A percentile compares a stretch with the other conserved stretches of the same genome.
Conservation (phyloP, 176 grass and related monocot genomes). For the Themeda triandra region DNA sequence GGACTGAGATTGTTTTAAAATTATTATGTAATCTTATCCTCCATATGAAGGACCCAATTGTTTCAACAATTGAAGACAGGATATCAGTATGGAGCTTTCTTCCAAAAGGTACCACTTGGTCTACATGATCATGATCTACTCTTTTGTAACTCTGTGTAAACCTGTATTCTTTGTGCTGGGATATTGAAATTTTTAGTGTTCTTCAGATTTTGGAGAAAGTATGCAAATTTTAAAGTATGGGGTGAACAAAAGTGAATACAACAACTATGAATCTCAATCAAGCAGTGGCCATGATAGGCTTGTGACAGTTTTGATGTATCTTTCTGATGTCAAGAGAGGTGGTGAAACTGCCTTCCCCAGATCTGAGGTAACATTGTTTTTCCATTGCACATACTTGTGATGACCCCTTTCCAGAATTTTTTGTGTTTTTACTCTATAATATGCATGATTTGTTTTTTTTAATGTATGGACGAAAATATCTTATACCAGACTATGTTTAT, state of each 20-base stretch:
- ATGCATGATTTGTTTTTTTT: not conserved
- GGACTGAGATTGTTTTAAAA: not conserved
- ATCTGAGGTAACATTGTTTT: slow-evolving; percentile 51
- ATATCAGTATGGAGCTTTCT: slow-evolving; percentile 89
- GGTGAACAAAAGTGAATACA: slow-evolving; percentile 48
- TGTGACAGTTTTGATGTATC: slow-evolving; percentile 65
- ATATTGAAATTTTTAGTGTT: slow-evolving; percentile 19
- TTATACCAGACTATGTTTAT: slow-evolving; percentile 14
- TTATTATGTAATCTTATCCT: slow-evolving; percentile 10
- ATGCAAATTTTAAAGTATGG: slow-evolving; percentile 51
- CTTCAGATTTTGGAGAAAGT: slow-evolving; percentile 59
- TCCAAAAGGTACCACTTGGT: slow-evolving; percentile 61
- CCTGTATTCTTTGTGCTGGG: not conserved
- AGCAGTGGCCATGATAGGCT: slow-evolving; percentile 24
- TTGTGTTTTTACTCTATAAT: not conserved
- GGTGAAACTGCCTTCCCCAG: slow-evolving; percentile 75
- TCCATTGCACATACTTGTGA: not conserved
- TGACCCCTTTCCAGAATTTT: not conserved
- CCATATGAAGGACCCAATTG: slow-evolving; percentile 51
- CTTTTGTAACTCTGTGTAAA: not conserved
- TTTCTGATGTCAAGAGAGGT: slow-evolving; percentile 68
- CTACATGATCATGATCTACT: not conserved
- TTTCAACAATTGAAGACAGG: slow-evolving; percentile 77
- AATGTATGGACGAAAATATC: not conserved
- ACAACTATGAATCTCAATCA: slow-evolving; percentile 37